Base-by-base conservation (phyloP, 495 filamentous ascomycete species). In the Penicillium flavigenum region DNA sequence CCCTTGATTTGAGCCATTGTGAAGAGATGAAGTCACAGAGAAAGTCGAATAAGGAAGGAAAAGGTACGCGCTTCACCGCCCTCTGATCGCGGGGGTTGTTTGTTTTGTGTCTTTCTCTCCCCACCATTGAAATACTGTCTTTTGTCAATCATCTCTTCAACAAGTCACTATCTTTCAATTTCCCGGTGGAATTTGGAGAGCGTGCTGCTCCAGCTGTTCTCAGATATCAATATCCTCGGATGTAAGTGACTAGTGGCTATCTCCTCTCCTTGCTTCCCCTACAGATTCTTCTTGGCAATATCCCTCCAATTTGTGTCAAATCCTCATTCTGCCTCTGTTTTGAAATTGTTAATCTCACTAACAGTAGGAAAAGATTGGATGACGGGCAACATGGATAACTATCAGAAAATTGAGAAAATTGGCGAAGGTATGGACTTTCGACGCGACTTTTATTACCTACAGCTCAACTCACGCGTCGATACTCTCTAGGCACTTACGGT, bases 321-420 rank as follows among this genome's bases (percentile, higher is more conserved):
- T 43, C 39, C 47, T n/a, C 36, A 34, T 43, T 56, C 31, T 10
- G 26, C 16, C 24, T 9, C 45, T 61, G 5, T 43, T 47, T 44
- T 31, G 20, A 12, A 36, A 49, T 45, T 41, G 19, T 63, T 65
- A 58, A 63, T 38, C 52, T 31, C 7, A 19, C 20, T 12, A 16
- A 24, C 5, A n/a, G 14, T 31, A 61, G 57, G 38, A 27, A 31
- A 59, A 48, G 17, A 54, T 34, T 17, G 31, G 38, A 49, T 47
- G 19, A 14, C 38, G 16, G 47, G 47, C 66, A 66, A 57, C 62
- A 99, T 99, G 94, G 94, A 99, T 71, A 96, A 97, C 73, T 99
- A 99, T 74, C 92, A 98, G 79, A 97, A 97, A 78, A 88, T 99
- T 57, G 94, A 99, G 81, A 99, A 99, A 79, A 95, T 99, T 74